Evolutionary conservation across 352 stramenopile species (phyloP), one percentile per base, ranked within the genome.

Genomic region (Bremia lactucae): DNA sequence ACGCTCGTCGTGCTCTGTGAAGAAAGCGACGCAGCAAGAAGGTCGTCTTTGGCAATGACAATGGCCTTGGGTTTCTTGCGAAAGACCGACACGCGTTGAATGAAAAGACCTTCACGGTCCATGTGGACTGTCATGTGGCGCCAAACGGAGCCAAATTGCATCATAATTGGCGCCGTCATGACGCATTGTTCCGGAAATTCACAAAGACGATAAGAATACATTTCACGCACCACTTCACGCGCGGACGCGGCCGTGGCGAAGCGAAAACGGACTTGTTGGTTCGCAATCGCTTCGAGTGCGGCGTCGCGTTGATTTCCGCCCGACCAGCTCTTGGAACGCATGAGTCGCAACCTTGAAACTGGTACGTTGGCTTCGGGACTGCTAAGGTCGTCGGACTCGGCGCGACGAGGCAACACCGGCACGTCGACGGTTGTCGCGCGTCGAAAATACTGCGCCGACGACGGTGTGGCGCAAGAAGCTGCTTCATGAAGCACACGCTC

Each of bases 151-250:
- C 68, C 68, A 1, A 78, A 24, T 31, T 73, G 60, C 35, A 81
- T 63, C 24, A 72, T 40, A 24, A 68, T 67, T 3, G 52, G 18
- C 8, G 59, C 37, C 19, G 43, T 52, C 25, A 63, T 46, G 10
- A 54, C 23, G 41, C 61, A 73, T 41, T 78, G 56, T 7, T 52
- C 44, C 0, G 75, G 75, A 45, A 84, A 85, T 38, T 83, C 68
- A 13, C 61, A 55, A 35, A 84, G 31, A 1, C 66, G 47, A 40
- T 68, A 68, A 14, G 70, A 72, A 46, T 87, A 65, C 70, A 85
- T 85, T 52, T 85, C 68, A 19, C 75, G 72, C 39, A 85, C 72
- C 7, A 61, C 67, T 21, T 83, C 75, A 13, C 72, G 72, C 26
- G 55, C 70, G 3, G 65, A 79, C 33, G 59, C 61, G 1, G 71